Conservation (phyloP, 2,329 filamentous ascomycete species). For the Penicillium aurantiogriseum region DNA sequence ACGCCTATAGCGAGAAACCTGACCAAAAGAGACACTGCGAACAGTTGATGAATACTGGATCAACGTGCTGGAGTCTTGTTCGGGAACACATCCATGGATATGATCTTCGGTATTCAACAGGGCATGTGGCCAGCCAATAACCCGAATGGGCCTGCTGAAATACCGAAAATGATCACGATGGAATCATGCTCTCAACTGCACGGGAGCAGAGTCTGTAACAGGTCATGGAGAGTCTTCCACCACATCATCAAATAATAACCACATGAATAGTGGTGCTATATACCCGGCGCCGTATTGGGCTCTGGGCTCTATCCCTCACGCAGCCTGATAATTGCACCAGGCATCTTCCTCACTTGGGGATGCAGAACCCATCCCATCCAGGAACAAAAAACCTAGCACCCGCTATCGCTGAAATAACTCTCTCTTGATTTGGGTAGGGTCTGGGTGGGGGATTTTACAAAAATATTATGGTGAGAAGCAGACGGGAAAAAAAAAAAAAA, state of each 20-base stretch:
- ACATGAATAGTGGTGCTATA: no score
- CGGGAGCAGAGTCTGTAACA: no score
- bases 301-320: no score
- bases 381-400: no score
- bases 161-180: background rate
- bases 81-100: background rate
- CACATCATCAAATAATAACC: no score
- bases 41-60: background rate
- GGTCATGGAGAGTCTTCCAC: no score
- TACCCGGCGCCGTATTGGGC: no score
- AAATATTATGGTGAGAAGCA: background rate
- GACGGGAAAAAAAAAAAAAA: background rate
- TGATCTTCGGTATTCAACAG: background rate
- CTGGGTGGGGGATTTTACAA: background rate
- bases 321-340: no score
- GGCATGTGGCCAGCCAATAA: background rate
- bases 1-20: background rate
- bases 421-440: background rate
- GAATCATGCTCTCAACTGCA: background rate
- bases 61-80: background rate
- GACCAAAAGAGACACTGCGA: background rate
- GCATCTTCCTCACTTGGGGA: no score
- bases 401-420: no score
- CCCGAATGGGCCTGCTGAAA: background rate
- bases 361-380: no score